Conservation (phyloP, 805 yeast genomes). For the Candida methanosorbosa region DNA sequence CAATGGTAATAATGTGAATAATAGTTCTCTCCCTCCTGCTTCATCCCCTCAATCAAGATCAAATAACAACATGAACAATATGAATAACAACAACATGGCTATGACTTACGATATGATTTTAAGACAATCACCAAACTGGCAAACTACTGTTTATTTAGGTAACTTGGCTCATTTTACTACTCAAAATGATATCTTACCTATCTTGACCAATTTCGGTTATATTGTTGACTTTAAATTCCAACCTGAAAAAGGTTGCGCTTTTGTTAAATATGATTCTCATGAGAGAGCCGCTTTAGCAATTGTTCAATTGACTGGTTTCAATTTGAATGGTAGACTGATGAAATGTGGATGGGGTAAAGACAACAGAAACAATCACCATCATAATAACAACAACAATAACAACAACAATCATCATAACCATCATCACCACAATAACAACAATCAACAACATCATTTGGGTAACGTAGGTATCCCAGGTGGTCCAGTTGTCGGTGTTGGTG, state of each 20-base stretch:
- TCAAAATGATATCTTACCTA: conserved; percentile 63
- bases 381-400: not conserved
- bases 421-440: too few relatives aligned
- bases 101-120: conserved; percentile 54
- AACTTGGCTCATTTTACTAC: conserved; percentile 72
- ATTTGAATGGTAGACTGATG: conserved; percentile 67
- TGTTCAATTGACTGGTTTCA: conserved; percentile 64
- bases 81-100: not conserved
- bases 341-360: conserved; percentile 86
- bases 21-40: not conserved
- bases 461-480: too few relatives aligned
- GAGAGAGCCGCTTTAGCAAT: conserved; percentile 87
- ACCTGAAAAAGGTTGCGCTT: conserved; percentile 81
- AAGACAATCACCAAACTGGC: conserved; percentile 76
- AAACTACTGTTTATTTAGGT: conserved; percentile 81
- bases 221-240: conserved; percentile 74
- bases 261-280: conserved; percentile 79
- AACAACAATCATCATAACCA: too few relatives aligned
- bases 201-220: conserved; percentile 73
- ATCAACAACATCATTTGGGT: too few relatives aligned
- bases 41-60: conserved; percentile 7
- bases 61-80: conserved; percentile 3
- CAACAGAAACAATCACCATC: conserved; percentile 9
- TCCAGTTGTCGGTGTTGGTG: too few relatives aligned
- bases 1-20: conserved; percentile 1